phyloP scores from a whole-genome alignment of 1,284 basidiomycete species.

The Leccinum olivaceoglutinosum region DNA sequence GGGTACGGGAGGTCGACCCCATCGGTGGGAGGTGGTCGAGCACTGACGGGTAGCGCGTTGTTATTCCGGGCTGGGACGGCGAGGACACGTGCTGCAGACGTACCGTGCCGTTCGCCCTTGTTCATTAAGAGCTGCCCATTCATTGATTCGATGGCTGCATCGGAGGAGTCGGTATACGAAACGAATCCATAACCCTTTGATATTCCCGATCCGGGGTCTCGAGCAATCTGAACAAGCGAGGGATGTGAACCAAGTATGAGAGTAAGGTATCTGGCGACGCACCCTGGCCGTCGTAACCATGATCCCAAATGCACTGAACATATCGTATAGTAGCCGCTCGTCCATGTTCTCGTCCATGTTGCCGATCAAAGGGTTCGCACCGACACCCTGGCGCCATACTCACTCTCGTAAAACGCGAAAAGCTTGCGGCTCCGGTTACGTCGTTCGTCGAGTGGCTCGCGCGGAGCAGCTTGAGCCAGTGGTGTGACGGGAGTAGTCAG shows the following conservation, averaged over 20 bases:
- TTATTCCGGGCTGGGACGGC: slow-evolving; percentile 95
- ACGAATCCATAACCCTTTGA: slow-evolving; percentile 98
- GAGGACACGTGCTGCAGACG: slow-evolving; percentile 89
- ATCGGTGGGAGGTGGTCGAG: slow-evolving; percentile 64
- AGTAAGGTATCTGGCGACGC: slow-evolving; percentile 24
- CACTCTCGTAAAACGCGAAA: too few relatives aligned
- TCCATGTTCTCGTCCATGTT: slow-evolving; percentile 93
- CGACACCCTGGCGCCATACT: slow-evolving; percentile 59
- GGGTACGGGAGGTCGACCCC: slow-evolving; percentile 54
- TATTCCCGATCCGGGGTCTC: slow-evolving; percentile 78
- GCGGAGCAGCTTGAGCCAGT: too few relatives aligned
- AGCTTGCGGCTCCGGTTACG: too few relatives aligned
- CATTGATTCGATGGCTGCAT: slow-evolving; percentile 95
- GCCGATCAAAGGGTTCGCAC: slow-evolving; percentile 95
- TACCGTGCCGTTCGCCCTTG: slow-evolving; percentile 96
- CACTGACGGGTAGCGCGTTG: slow-evolving; percentile 74
- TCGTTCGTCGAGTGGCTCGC: too few relatives aligned
- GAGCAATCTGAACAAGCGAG: slow-evolving; percentile 65
- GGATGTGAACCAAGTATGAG: slow-evolving; percentile 1
- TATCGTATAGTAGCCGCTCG: slow-evolving; percentile 89
- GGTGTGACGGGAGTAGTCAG: too few relatives aligned
- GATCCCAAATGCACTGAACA: slow-evolving; percentile 90
- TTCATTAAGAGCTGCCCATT: slow-evolving; percentile 97
- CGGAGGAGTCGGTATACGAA: slow-evolving; percentile 93
- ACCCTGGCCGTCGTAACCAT: slow-evolving; percentile 95